A percentile compares a stretch with the other conserved stretches of the same genome.
Conservation (phyloP, 2,329 filamentous ascomycete species). For the Exophiala mesophila region DNA sequence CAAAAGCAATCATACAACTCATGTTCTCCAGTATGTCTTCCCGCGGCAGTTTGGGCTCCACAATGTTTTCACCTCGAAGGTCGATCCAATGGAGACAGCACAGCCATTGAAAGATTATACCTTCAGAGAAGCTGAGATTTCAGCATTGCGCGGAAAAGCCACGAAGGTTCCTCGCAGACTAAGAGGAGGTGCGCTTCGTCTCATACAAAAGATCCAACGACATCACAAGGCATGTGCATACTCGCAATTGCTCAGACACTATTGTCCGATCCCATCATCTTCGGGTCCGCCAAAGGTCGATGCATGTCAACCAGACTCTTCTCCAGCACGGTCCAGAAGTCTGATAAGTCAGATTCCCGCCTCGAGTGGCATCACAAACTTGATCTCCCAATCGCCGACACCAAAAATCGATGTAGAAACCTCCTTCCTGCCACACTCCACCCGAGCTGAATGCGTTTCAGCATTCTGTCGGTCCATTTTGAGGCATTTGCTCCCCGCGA, state of each 20-base stretch:
- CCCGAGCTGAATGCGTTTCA: slow-evolving; percentile 64
- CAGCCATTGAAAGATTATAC: slow-evolving; percentile 82
- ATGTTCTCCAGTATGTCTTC: slow-evolving; percentile 88
- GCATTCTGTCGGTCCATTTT: slow-evolving; percentile 80
- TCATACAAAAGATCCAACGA: slow-evolving; percentile 65
- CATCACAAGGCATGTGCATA: slow-evolving; percentile 75
- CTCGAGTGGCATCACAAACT: neutral
- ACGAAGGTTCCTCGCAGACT: slow-evolving; percentile 46
- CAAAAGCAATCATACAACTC: slow-evolving; percentile 54
- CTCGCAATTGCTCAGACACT: slow-evolving; percentile 67
- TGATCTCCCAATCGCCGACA: no score
- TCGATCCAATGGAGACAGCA: slow-evolving; percentile 59
- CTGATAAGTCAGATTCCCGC: slow-evolving; percentile 10
- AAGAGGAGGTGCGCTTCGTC: slow-evolving; percentile 53
- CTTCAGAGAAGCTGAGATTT: slow-evolving; percentile 76
- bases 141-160: slow-evolving; percentile 2
- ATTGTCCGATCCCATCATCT: slow-evolving; percentile 62
- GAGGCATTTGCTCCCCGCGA: slow-evolving; percentile 64
- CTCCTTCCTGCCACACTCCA: slow-evolving; percentile 45
- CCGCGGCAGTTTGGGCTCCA: slow-evolving; percentile 84
- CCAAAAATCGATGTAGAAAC: slow-evolving; percentile 6
- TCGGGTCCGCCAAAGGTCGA: neutral
- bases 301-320: neutral
- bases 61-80: slow-evolving; percentile 77
- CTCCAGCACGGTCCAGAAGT: slow-evolving; percentile 1